Percentiles rank a stretch among this genome's conserved stretches.
These are phyloP conservation scores for Leptodontidium sp. DNA, from an alignment of 2,329 filamentous ascomycete genomes.

Conservation along the genomic window DNA sequence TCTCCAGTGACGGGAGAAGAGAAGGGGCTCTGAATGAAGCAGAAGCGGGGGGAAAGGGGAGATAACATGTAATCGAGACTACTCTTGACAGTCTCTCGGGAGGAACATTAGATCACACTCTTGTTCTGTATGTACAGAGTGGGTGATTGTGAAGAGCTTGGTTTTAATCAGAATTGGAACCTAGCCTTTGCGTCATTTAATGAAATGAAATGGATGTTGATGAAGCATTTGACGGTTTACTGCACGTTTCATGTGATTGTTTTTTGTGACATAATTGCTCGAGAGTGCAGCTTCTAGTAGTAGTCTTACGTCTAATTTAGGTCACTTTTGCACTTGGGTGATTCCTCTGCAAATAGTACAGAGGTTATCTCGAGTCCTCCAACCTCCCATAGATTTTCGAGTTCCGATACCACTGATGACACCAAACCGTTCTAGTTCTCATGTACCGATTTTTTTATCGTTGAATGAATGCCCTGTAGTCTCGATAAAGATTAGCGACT, in stretches of 20 bases:
- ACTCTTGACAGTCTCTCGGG: slow-evolving; percentile 29
- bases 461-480: no score
- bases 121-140: slow-evolving; percentile 4
- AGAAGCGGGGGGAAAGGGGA: not conserved
- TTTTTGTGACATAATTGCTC: not conserved
- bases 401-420: no score
- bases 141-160: slow-evolving; percentile 17
- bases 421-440: no score
- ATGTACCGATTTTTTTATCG: no score
- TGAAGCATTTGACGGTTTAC: slow-evolving; percentile 16
- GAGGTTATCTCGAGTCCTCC: no score
- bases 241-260: slow-evolving; percentile 9
- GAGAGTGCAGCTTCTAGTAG: not conserved
- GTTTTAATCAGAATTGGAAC: not conserved
- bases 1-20: slow-evolving; percentile 7
- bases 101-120: not conserved
- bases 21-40: slow-evolving; percentile 8
- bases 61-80: slow-evolving; percentile 21
- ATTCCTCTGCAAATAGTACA: no score
- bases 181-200: slow-evolving; percentile 15
- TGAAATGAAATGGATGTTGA: slow-evolving; percentile 9
- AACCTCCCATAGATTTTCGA: no score
- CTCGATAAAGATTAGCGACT: no score
- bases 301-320: not conserved
- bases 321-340: no score